Base-by-base conservation (phyloP, 1,139 yeast species). In the Saccharomyces hybrid region DNA sequence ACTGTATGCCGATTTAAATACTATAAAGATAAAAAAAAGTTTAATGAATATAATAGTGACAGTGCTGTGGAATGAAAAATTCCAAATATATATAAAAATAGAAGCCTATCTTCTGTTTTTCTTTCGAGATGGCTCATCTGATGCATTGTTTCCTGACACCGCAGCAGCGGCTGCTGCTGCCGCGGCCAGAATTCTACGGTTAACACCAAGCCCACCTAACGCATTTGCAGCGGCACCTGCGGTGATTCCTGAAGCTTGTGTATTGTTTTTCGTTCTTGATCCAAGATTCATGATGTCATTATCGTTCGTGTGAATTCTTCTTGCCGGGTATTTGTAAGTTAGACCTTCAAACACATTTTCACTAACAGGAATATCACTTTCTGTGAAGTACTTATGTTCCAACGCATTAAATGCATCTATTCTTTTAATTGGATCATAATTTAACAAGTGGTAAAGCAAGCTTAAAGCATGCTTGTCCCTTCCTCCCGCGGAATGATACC, bases 401-500 rank as follows among this genome's bases (percentile, higher is more conserved):
- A 93, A 70, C 0, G 97, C 88, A 56, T 81, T 83, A 49, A 79
- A 78, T 0, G 97, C 96, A 25, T 89, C 84, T 32, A 87, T 71
- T 56, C 99, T 76, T 26, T 75, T 73, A n/a, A 83, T 77, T 0
- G 99, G 99, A 67, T 95, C 96, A 66, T 90, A 91, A 55, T 80
- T 85, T 47, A 95, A 70, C 48, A 95, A 70, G 42, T 80, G 79
- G 42, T 80, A 73, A 38, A 95, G 72, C 27, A 95, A 73, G 54
- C 81, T 79, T 31, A 86, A 75, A 53, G 96, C 90, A 64, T 77
- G 78, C 56, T 79, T 81, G 65, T 85, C 88, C 13, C 81, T 75
- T 0, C 88, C 89, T 13, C 95, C 95, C 42, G 88, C 82, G 7
- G 88, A 76, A 58, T 85, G 86, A 69, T 86, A 91, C 99, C 99